Base-by-base conservation (phyloP, 1,284 basidiomycete species). In the Ustilago sp. region DNA sequence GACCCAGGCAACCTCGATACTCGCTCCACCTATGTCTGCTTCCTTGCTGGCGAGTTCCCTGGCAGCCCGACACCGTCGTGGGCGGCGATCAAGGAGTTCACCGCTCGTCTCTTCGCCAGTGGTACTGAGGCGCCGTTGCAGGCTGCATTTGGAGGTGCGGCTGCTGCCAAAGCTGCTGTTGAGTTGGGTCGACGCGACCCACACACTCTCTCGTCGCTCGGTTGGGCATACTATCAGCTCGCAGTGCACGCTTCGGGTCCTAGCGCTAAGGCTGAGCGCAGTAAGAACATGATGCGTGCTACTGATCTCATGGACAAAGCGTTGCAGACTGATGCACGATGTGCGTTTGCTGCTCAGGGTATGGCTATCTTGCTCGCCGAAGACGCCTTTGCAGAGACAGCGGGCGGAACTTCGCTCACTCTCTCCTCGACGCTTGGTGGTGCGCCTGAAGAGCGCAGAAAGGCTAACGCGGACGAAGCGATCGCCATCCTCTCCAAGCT, bases 181-280 rank as follows among this genome's bases (percentile, higher is more conserved):
- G 82, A 83, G 8, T 65, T 72, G 45, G 83, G 80, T 12, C 72
- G 81, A 19, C 77, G 80, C 47, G 84, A 86, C 43, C 57, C 83
- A 2, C 83, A 76, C 48, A 79, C 75, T 51, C 80, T 86, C 32
- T 65, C 79, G 39, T 64, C 74, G 39, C 78, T 85, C 48, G 84
- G 83, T 34, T 86, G 83, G 83, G 68, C 83, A 1, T 86, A 85
- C 73, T 86, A 86, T 63, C 79, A 86, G 59, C 72, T 85, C 7
- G 82, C 76, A 8, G 63, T 82, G 13, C 79, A 81, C 59, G 68
- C 71, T 9, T n/a, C 75, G 19, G 83, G 81, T 0, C 64, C 82
- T 8, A 68, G 68, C 6, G 68, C 74, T 43, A 78, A 76, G 32
- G 80, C 77, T 19, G 82, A 83, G 35, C 71, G 80, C 28, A 68